Base-by-base conservation (phyloP, 306 rosid species). In the Leucaena leucocephala region DNA sequence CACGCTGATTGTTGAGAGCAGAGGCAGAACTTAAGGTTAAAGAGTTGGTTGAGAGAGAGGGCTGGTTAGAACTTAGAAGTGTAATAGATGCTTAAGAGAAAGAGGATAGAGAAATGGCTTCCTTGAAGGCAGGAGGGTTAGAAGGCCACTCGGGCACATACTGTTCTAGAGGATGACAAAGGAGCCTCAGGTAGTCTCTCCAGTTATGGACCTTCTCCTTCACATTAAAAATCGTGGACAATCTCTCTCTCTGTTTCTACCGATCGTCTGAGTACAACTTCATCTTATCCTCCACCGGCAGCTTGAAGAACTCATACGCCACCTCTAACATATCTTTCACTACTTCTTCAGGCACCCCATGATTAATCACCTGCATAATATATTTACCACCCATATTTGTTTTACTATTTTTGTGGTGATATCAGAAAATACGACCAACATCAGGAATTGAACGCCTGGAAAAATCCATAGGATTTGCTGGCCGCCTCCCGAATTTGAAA, bases 111-210 rank as follows among this genome's bases (percentile, higher is more conserved):
- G 7, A 14, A 4, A n/a, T n/a, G 2, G 76, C 82, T 58, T 84
- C 92, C 98, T 86, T 95, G 98, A 96, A 96, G 39, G 88, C 76
- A 36, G 93, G 76, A 19, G 99, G 99, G 70, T 83, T 88, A 3
- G 93, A 83, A n/a, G 99, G 99, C 99, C 99, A 95, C 67, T 93
- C 94, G 0, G 89, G 91, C 4, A 71, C 82, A 76, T 84, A 96
- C 64, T 90, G 82, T 2, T 91, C 89, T 38, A 96, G 74, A 12
- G 99, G 99, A 70, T 93, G 81, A 33, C 99, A 95, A 74, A 93
- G 99, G 36, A 95, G 97, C n/a, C 99, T 78, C 4, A 96, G 97
- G 61, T 91, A 96, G 59, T 96, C 99, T 54, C 99, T 93, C 99
- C 98, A 96, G 44, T 96, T 96, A 72, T 87, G 98, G 4, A 96